Evolutionary conservation across 2,329 filamentous ascomycete genomes (phyloP).

Genomic region (Cyphellophora attinorum): DNA sequence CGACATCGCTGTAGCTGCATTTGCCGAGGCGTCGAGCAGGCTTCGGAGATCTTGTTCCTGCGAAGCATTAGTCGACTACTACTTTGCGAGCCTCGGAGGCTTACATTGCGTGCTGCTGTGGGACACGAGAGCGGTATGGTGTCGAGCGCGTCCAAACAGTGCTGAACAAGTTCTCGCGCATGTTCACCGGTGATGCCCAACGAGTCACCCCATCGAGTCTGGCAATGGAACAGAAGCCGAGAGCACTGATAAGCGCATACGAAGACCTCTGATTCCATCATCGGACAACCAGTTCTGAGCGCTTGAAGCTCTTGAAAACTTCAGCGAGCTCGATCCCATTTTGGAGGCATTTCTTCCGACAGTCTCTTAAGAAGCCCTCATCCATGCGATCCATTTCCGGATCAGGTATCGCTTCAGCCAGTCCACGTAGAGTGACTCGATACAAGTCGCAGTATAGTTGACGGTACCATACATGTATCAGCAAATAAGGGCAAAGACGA

Average conservation of each 20-base stretch:
- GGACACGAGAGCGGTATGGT: not conserved
- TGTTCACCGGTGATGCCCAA: not conserved
- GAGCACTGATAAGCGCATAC: constrained; percentile 2
- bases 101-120: too few relatives aligned
- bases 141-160: not conserved
- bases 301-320: constrained; percentile 1
- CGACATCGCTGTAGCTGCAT: too few relatives aligned
- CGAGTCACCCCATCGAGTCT: not conserved
- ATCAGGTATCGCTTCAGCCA: constrained; percentile 9
- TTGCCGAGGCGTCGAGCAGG: too few relatives aligned
- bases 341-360: not conserved
- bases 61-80: too few relatives aligned
- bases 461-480: constrained; percentile 14
- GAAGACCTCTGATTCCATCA: constrained; percentile 1
- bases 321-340: not conserved
- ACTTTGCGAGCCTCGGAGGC: too few relatives aligned
- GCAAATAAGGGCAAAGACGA: constrained; percentile 4
- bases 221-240: not conserved
- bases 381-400: constrained; percentile 8
- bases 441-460: constrained; percentile 13
- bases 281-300: constrained; percentile 1
- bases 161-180: not conserved
- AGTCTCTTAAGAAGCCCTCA: constrained; percentile 1
- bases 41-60: too few relatives aligned
- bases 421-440: constrained; percentile 11